Base-by-base conservation (phyloP, 163 green algal genomes). In the Scenedesmus sp. region DNA sequence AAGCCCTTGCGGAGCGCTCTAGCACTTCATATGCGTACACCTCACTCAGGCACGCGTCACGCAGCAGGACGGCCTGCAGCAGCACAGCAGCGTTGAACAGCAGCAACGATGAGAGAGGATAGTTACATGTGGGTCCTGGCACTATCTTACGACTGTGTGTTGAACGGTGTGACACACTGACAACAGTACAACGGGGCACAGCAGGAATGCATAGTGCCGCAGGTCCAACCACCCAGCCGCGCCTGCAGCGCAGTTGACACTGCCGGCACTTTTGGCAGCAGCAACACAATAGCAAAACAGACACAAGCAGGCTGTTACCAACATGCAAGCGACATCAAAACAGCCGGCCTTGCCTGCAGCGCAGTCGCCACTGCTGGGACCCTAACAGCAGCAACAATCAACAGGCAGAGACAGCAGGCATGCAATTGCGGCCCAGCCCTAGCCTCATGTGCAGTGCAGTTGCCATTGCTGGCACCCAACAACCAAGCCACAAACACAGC, bases 21-120 rank as follows among this genome's bases (percentile, higher is more conserved):
- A 93, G 86, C 60, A 91, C 77, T 54, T 93, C 90, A 70, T 93
- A 93, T 3, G 90, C 90, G 54, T 93, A 93, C 64, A 93, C 86
- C 90, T 93, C 90, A 57, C 76, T 85, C 74, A 93, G 60, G 55
- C 85, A 91, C 1, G 90, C 90, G 67, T 93, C 90, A 79, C 90
- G 85, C 85, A 93, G 77, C 46, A 93, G 85, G 9, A 93, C 70
- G 34, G 77, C 62, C 90, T 93, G 90, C 55, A 79, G 60, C 52
- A 74, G 84, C 57, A 81, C 86, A 66, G 67, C 70, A 70, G 86
- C 52, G 84, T 20, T 20, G 16, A 90, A 54, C 88, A 77, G 55
- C 34, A 73, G 76, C 56, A 91, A 13, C 57, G 12, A 4, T 73
- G 20, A 60, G 54, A 82, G 66, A 7, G 52, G 3, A 62, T 12